Percentiles rank a stretch among this genome's conserved stretches.
phyloP scores from a whole-genome alignment of 75 land plant species.

The Pinus taeda region DNA sequence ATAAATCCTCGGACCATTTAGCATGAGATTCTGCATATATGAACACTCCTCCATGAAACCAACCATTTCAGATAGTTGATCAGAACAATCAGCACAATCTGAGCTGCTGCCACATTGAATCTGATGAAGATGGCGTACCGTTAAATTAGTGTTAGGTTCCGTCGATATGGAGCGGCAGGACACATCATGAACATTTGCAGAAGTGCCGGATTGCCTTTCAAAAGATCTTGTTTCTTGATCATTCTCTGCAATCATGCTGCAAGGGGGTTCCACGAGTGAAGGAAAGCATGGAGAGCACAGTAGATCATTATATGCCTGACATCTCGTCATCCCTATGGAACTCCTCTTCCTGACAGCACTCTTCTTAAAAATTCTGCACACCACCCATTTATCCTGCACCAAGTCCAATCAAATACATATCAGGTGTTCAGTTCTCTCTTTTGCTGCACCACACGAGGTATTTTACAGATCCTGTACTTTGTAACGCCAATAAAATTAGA shows the following conservation, averaged over 20 bases:
- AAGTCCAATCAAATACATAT: too few species aligned
- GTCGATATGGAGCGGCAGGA: not conserved
- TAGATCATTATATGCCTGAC: not conserved
- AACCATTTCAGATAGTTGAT: not conserved
- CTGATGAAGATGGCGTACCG: not conserved
- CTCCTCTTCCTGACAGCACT: not conserved
- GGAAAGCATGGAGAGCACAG: not conserved
- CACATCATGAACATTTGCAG: not conserved
- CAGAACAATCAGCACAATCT: not conserved
- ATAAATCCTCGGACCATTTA: not conserved
- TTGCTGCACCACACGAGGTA: too few species aligned
- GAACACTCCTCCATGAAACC: not conserved
- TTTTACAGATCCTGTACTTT: too few species aligned
- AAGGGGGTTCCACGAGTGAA: not conserved
- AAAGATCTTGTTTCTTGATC: not conserved
- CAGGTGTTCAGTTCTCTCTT: too few species aligned
- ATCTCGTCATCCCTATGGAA: not conserved
- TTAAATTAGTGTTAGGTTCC: not conserved
- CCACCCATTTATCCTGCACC: constrained; percentile 59
- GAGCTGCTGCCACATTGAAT: not conserved
- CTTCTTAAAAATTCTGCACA: constrained; percentile 58
- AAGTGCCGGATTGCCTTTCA: not conserved
- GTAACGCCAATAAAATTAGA: too few species aligned
- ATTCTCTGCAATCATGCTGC: not conserved
- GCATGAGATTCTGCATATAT: not conserved